Evolutionary conservation across 106 monocot species (phyloP), one percentile per base, ranked within the genome.

Genomic region (Gastrodia elata): DNA sequence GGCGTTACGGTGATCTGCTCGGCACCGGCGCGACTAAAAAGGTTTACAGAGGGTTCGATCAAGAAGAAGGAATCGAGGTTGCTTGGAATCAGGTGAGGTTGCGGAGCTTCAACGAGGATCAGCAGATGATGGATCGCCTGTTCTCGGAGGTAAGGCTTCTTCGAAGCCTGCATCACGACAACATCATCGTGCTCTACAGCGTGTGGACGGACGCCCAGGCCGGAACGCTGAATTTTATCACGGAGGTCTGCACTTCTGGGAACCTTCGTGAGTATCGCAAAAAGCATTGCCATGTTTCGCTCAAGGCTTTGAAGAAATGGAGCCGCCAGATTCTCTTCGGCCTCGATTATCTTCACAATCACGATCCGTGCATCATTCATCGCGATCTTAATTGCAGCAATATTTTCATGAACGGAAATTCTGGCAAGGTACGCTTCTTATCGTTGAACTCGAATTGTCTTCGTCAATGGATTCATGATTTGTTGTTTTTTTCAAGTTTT

Each of bases 321-420:
- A 78, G 87, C 32, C 61, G 76, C 6, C 94, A 95, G 84, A 84
- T 95, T 38, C 82, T 95, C 16, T 26, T 43, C 37, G 94, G 89
- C 0, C 81, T 95, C n/a, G 83, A 89, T 13, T 85, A 91, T 71
- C 74, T 95, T 64, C 94, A 91, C 70, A 76, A 73, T 64, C 94
- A 85, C 46, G 83, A 89, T 3, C 94, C 94, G 22, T 89, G 94
- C 78, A 82, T 95, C 68, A 95, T 95, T 72, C 94, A 91, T 76
- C 77, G 94, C 9, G 94, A 95, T 35, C 81, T 95, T 70, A 95
- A 95, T 46, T 89, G 84, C 83, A 89, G 88, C 89, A 95, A 95
- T 55, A 71, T 95, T 61, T 91, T 95, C 83, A 83, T 91, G 78
- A 95, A 95, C 30, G 94, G 91, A 68, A 91, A 89, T 72, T 59